A percentile compares a stretch with the other conserved stretches of the same genome.
phyloP scores from a whole-genome alignment of 2,329 filamentous ascomycete species.

The Mariannaea sp. region DNA sequence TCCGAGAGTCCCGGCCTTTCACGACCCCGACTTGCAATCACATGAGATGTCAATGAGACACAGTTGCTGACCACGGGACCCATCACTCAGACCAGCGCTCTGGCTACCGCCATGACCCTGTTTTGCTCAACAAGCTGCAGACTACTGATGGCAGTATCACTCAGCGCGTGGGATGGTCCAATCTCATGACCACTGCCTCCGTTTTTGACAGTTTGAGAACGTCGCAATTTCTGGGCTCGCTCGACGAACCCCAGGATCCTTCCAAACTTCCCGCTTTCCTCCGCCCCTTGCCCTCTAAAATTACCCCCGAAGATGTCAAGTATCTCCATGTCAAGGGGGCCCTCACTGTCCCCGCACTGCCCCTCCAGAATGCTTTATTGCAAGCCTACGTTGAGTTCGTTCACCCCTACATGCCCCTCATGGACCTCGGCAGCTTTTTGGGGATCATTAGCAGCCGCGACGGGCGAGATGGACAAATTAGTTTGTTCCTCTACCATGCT shows the following conservation, averaged over 20 bases:
- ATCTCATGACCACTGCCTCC: conserved; percentile 41
- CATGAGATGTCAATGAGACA: conserved; percentile 28
- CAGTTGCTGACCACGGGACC: conserved; percentile 42
- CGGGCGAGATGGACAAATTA: conserved; percentile 72
- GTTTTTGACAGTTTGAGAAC: conserved; percentile 48
- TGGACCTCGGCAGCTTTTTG: conserved; percentile 70
- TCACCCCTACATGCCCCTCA: conserved; percentile 89
- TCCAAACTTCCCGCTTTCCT: conserved; percentile 70
- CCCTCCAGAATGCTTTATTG: conserved; percentile 79
- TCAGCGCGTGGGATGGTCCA: conserved; percentile 38
- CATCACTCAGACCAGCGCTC: conserved; percentile 45
- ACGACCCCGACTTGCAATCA: conserved; percentile 28
- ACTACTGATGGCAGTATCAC: conserved; percentile 30
- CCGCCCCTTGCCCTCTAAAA: conserved; percentile 75
- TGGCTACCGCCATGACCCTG: conserved; percentile 43
- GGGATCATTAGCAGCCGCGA: conserved; percentile 67
- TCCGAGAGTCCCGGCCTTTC: conserved; percentile 11
- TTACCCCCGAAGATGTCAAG: conserved; percentile 79
- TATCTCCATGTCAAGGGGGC: conserved; percentile 87
- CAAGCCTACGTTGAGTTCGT: conserved; percentile 87
- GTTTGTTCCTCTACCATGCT: conserved; percentile 87
- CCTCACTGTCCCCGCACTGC: conserved; percentile 71
- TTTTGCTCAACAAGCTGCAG: conserved; percentile 39
- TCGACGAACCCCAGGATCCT: conserved; percentile 52
- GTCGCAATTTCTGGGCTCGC: conserved; percentile 51